A percentile compares a stretch with the other conserved stretches of the same genome.
Conservation (phyloP, 2,329 filamentous ascomycete genomes). For the Penicillium nordicum region DNA sequence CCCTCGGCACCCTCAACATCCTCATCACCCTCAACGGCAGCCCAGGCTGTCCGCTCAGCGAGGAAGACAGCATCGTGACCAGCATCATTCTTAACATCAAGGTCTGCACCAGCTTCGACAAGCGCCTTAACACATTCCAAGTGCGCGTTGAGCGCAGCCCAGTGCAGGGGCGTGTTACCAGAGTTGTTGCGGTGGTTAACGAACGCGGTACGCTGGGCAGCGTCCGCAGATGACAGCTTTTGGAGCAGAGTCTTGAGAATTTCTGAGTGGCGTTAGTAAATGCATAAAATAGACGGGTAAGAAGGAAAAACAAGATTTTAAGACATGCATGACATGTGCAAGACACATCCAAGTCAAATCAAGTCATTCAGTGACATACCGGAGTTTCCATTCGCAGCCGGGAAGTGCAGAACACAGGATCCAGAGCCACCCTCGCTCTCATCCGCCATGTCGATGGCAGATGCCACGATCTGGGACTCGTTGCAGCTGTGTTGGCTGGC, state of each 20-base stretch:
- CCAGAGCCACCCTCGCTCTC: conserved; percentile 63
- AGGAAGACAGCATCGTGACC: conserved; percentile 78
- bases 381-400: conserved; percentile 81
- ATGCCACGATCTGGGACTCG: conserved; percentile 62
- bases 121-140: conserved; percentile 74
- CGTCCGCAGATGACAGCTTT: conserved; percentile 30
- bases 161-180: conserved; percentile 90
- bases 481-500: conserved; percentile 59
- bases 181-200: conserved; percentile 64
- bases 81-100: conserved; percentile 73
- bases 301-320: background rate
- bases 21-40: conserved; percentile 50
- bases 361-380: conserved; percentile 51
- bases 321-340: background rate
- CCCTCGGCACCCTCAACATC: conserved; percentile 20
- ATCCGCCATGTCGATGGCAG: conserved; percentile 69
- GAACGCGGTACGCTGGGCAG: conserved; percentile 26
- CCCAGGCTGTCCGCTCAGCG: conserved; percentile 67
- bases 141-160: conserved; percentile 88
- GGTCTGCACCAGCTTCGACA: conserved; percentile 71
- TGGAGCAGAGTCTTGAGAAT: conserved; percentile 50
- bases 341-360: background rate
- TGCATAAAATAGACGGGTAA: too few relatives aligned
- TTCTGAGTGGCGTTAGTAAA: conserved; percentile 29
- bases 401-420: conserved; percentile 71